Evolutionary conservation across 306 rosid genomes (phyloP), one percentile per base, ranked within the genome.

Genomic region (Glycine soja): DNA sequence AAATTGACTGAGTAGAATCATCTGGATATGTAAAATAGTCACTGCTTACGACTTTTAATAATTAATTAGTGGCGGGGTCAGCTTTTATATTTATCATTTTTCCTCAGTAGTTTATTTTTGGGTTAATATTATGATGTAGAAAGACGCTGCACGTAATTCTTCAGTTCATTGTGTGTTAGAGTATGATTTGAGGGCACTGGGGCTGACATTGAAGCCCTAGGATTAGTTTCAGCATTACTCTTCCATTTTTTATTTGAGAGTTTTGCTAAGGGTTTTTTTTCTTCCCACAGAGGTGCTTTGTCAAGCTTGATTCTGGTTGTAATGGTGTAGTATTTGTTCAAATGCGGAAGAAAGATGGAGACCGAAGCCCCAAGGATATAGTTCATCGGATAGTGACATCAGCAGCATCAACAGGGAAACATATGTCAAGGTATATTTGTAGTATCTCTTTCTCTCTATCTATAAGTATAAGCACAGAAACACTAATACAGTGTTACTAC

Each of bases 311-410:
- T 65, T 88, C 96, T 8, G 98, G 98, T 36, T 95, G 99, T 76
- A 91, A 93, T 72, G 99, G 99, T 83, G 91, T 95, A 10, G 90
- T 90, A 77, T 90, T 95, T 75, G 84, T 95, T 84, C 98, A 95
- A 93, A 95, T 95, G 98, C 81, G 89, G 82, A 95, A 85, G 75
- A 88, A 64, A 82, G 92, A 88, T 63, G 93, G 90, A 77, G 94
- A 90, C 58, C 87, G 86, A 54, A 53, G 96, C 77, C 97, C 99
- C 80, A 88, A 68, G n/a, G 91, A 88, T 68, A 87, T 95, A 66
- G 98, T 88, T 75, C 90, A 90, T 53, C 93, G 84, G 74, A 82
- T 95, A 79, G 94, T 95, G 85, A 86, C 96, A 76, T 88, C 96
- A 68, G 88, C 89, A 64, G 93, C 96, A 58, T 87, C 88, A n/a